phyloP scores from a whole-genome alignment of 1,284 basidiomycete species.

The Marasmius fiardii region DNA sequence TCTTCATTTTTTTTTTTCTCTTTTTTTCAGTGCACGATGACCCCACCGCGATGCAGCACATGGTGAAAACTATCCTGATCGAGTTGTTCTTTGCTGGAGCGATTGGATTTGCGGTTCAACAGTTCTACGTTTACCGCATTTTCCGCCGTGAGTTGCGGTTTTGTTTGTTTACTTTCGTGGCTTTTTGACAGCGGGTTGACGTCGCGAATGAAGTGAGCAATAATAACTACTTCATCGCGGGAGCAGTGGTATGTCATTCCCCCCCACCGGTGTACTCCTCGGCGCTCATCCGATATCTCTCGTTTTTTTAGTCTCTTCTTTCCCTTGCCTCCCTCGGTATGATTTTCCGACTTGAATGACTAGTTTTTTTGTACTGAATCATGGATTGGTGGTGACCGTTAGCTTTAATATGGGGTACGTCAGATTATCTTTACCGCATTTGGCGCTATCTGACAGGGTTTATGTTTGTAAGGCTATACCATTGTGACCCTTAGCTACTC shows the following conservation, averaged over 20 bases:
- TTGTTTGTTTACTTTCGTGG: too few relatives aligned
- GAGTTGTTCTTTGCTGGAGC: slow-evolving; percentile 1
- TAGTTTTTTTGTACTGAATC: background rate
- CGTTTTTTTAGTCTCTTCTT: background rate
- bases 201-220: background rate
- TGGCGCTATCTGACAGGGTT: background rate
- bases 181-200: too few relatives aligned
- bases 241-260: background rate
- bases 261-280: too few relatives aligned
- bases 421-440: background rate
- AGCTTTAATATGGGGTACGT: background rate
- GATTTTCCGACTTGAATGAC: background rate
- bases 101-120: background rate
- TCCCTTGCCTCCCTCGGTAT: background rate
- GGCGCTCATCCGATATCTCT: background rate
- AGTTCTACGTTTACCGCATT: slow-evolving; percentile 1
- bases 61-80: slow-evolving; percentile 2
- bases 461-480: background rate
- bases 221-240: background rate
- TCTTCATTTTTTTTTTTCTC: too few relatives aligned
- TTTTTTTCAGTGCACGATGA: background rate
- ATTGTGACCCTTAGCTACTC: background rate
- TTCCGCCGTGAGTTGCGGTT: background rate
- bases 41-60: background rate
- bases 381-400: too few relatives aligned